phyloP scores from a whole-genome alignment of 805 yeast species.

The Nakazawaea ishiwadae region DNA sequence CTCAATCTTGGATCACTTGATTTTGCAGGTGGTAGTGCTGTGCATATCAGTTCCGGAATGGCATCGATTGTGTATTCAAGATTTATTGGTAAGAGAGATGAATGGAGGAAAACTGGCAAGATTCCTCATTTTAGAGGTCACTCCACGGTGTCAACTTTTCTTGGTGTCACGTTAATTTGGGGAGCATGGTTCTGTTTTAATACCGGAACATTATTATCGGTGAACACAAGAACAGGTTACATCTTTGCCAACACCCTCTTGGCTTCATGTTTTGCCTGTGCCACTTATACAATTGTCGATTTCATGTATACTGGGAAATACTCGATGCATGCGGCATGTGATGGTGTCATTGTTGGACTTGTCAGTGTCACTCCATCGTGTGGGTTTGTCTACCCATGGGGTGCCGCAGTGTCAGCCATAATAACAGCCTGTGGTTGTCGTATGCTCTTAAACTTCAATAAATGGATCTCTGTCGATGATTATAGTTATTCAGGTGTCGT shows the following conservation, averaged over 20 bases:
- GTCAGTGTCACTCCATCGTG: conserved; percentile 45
- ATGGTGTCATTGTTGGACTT: conserved; percentile 40
- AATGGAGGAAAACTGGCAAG: conserved; percentile 15
- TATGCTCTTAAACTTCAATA: conserved; percentile 28
- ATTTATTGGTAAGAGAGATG: conserved; percentile 38
- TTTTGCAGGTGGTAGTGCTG: conserved; percentile 49
- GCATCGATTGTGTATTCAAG: conserved; percentile 38
- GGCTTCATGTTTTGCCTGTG: conserved; percentile 44
- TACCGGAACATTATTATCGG: conserved; percentile 38
- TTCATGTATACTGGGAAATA: conserved; percentile 33
- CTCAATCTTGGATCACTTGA: conserved; percentile 38
- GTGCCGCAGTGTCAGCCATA: conserved; percentile 37
- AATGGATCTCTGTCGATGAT: conserved; percentile 40
- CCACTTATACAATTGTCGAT: conserved; percentile 41
- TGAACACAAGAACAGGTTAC: conserved; percentile 38
- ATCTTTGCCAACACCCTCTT: conserved; percentile 45
- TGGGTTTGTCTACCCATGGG: conserved; percentile 42
- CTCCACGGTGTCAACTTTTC: conserved; percentile 31
- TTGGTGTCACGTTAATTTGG: conserved; percentile 44
- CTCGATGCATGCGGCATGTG: conserved; percentile 38
- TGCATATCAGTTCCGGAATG: conserved; percentile 40
- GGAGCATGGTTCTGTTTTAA: conserved; percentile 47
- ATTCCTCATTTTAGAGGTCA: conserved; percentile 27
- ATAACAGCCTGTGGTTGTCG: conserved; percentile 36
- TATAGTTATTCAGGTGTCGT: conserved; percentile 39